Percentiles rank a stretch among this genome's conserved stretches.
Conservation (phyloP, 2,329 filamentous ascomycete species). For the Xylariaceae sp. region DNA sequence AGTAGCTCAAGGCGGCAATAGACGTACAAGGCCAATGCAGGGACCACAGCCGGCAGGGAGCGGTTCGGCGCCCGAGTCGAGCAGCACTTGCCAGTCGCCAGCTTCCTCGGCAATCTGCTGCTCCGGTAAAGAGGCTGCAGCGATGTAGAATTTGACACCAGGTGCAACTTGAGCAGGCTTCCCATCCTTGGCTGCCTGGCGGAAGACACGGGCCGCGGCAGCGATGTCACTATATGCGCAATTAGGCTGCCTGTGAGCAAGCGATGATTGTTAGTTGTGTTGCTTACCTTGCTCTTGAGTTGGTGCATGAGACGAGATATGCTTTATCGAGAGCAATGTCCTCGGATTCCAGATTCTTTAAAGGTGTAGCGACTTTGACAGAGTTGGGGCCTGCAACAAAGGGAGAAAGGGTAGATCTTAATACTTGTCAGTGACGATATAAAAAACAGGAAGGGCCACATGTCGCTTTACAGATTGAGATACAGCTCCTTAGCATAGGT, state of each 20-base stretch:
- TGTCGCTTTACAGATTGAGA: conserved; percentile 57
- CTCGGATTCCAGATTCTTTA: conserved; percentile 69
- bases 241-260: conserved; percentile 50
- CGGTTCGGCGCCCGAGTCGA: conserved; percentile 73
- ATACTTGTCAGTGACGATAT: conserved; percentile 47
- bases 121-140: conserved; percentile 77
- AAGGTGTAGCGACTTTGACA: conserved; percentile 79
- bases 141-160: conserved; percentile 83
- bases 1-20: no score
- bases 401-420: conserved; percentile 69
- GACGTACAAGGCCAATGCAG: conserved; percentile 69
- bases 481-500: conserved; percentile 79
- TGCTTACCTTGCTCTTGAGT: not conserved
- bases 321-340: conserved; percentile 79
- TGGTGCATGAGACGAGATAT: conserved; percentile 74
- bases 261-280: conserved; percentile 64
- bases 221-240: conserved; percentile 57
- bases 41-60: conserved; percentile 75
- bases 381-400: conserved; percentile 87
- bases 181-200: conserved; percentile 66
- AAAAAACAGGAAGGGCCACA: not conserved
- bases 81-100: conserved; percentile 80
- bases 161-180: conserved; percentile 67
- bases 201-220: conserved; percentile 81
- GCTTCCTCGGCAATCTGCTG: conserved; percentile 73